Evolutionary conservation across 2,329 filamentous ascomycete genomes (phyloP), one percentile per base, ranked within the genome.

Genomic region (Colletotrichum spinosum): DNA sequence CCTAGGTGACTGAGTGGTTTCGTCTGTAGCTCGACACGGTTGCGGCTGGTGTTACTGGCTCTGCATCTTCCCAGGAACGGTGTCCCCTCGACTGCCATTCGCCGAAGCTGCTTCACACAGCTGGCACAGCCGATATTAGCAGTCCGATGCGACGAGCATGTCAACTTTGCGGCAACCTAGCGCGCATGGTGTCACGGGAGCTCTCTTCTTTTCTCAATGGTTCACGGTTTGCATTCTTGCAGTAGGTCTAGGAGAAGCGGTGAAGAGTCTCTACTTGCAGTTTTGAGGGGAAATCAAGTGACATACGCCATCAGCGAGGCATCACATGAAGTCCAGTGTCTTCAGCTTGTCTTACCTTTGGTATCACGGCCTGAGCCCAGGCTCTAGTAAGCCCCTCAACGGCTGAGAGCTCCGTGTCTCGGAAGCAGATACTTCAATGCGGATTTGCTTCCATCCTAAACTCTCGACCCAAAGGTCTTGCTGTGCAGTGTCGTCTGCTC

Each of bases 91-190:
- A n/a, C 45, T 57, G 60, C 60, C 50, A 15, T 37, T 39, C 35
- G 38, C 46, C 46, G 35, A 42, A 49, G 17, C 11, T 49, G 46
- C 13, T 48, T 34, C 41, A 35, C 53, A 25, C 17, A 4, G 8
- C 17, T 34, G 25, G 12, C 17, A n/a, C 33, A 39, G 15, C 35
- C 41, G 17, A 52, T 33, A 38, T 49, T 38, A 33, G 63, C 52
- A 66, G 37, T 57, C 48, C 52, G 52, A 66, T 63, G 63, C 58
- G 63, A 54, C 25, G 15, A 48, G 50, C 38, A 15, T 15, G 39
- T 10, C 44, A 25, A 13, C 52, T 46, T 12, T 39, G 15, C 53
- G 41, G 37, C 42, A 33, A 13, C 58, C 41, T 46, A 33, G 25
- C 52, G 52, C 15, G n/a, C 9, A 37, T 45, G 34, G 25, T 25